A percentile compares a stretch with the other conserved stretches of the same genome.
Evolutionary conservation across 768 basidiomycete genomes (phyloP).

Genomic region (Candolleomyces aberdarensis): DNA sequence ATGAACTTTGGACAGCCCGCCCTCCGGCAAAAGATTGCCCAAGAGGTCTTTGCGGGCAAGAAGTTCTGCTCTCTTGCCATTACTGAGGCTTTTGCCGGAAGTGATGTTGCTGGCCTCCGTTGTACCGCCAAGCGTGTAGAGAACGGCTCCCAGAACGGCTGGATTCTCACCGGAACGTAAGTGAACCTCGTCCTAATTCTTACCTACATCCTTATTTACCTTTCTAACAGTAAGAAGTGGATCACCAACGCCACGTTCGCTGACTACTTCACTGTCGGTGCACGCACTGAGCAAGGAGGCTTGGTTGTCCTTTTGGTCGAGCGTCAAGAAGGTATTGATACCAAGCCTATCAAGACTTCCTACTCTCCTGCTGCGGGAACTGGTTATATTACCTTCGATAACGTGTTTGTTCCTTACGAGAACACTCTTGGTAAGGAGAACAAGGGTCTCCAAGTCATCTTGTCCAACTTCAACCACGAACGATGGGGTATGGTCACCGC

Average conservation of each 20-base stretch:
- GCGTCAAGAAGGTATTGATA: conserved; percentile 56
- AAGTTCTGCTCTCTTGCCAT: conserved; percentile 79
- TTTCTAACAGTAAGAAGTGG: conserved; percentile 54
- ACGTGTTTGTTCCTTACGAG: conserved; percentile 81
- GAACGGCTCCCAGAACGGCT: conserved; percentile 68
- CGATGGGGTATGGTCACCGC: conserved; percentile 73
- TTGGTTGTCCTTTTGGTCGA: conserved; percentile 26
- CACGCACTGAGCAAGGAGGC: conserved; percentile 47
- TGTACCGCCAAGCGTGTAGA: conserved; percentile 72
- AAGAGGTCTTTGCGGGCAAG: conserved; percentile 55
- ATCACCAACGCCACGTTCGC: conserved; percentile 76
- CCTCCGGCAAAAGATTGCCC: conserved; percentile 57
- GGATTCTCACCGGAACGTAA: conserved; percentile 82
- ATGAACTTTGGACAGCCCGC: conserved; percentile 74
- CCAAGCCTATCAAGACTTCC: conserved; percentile 72
- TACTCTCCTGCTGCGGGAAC: conserved; percentile 86
- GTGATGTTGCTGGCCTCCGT: conserved; percentile 68
- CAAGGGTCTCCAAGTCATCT: conserved; percentile 39
- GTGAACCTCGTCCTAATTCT: conserved; percentile 2
- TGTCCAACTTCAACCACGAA: conserved; percentile 87
- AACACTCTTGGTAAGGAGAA: conserved; percentile 64
- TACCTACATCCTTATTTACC: neutral
- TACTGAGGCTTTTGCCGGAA: conserved; percentile 82
- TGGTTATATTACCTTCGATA: conserved; percentile 74
- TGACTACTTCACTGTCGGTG: conserved; percentile 68